phyloP scores from a whole-genome alignment of 2,329 filamentous ascomycete species.

The Trichoderma harzianum region DNA sequence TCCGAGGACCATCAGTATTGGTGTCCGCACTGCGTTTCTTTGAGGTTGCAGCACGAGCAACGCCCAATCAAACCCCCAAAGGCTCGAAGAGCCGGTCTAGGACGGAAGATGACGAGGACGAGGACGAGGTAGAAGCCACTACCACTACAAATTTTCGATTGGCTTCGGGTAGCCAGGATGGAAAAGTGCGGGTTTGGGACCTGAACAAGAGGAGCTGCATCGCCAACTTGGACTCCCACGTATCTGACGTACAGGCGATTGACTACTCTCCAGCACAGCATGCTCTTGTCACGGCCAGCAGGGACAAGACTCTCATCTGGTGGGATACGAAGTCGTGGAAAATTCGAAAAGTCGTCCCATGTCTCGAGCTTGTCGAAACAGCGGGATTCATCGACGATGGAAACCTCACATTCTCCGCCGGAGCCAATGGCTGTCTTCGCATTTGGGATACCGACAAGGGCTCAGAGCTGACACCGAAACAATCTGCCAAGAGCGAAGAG shows the following conservation, averaged over 20 bases:
- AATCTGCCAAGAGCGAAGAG: constrained; percentile 56
- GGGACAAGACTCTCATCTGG: constrained; percentile 90
- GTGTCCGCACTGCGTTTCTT: constrained; percentile 93
- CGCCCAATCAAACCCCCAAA: constrained; percentile 28
- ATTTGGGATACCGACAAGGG: constrained; percentile 79
- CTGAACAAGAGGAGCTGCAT: constrained; percentile 76
- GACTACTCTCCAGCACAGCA: constrained; percentile 76
- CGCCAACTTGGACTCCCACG: constrained; percentile 82
- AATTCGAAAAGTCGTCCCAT: constrained; percentile 72
- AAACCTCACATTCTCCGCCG: constrained; percentile 74
- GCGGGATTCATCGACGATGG: constrained; percentile 75
- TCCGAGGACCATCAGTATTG: constrained; percentile 87
- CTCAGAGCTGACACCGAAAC: constrained; percentile 73
- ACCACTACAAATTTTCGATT: constrained; percentile 65
- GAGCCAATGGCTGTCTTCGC: constrained; percentile 76
- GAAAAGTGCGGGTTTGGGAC: constrained; percentile 89
- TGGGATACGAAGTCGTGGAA: constrained; percentile 91
- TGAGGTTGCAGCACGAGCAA: constrained; percentile 56
- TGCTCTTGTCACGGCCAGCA: constrained; percentile 74
- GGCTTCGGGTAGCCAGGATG: constrained; percentile 90
- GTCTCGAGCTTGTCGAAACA: constrained; percentile 80
- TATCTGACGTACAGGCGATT: constrained; percentile 86
- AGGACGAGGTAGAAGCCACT: constrained; percentile 40
- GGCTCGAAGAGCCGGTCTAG: constrained; percentile 33
- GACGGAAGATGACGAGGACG: constrained; percentile 35